Conservation (phyloP, 164 flowering plant genomes). For the Dillenia suffruticosa region DNA sequence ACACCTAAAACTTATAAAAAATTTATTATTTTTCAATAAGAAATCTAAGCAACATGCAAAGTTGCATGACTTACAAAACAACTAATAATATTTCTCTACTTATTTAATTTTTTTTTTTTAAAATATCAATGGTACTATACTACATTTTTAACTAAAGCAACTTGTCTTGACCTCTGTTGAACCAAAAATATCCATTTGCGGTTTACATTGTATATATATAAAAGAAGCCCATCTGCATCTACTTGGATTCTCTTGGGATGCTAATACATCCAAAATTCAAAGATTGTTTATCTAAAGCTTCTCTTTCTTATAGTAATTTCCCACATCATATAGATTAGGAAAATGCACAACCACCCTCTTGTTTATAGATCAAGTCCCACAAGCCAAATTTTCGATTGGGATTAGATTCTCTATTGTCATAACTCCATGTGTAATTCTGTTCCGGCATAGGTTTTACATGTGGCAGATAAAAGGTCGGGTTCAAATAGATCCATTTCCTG, state of each 20-base stretch:
- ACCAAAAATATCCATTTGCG: slow-evolving; percentile 1
- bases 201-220: background rate
- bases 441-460: no score
- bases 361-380: slow-evolving; percentile 7
- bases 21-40: no score
- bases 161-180: slow-evolving; percentile 20
- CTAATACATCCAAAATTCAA: slow-evolving; percentile 28
- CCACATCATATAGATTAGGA: slow-evolving; percentile 21
- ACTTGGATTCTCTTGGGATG: slow-evolving; percentile 18
- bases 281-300: slow-evolving; percentile 20
- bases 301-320: slow-evolving; percentile 16
- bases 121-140: background rate
- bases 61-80: no score
- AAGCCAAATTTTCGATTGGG: slow-evolving; percentile 2
- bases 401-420: no score
- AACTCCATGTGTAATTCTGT: no score
- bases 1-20: no score
- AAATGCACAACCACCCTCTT: slow-evolving; percentile 2
- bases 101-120: no score
- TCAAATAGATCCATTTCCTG: no score
- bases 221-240: slow-evolving; percentile 5
- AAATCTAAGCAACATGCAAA: no score
- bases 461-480: no score
- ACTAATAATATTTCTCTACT: no score
- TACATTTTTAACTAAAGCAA: slow-evolving; percentile 4